phyloP scores from a whole-genome alignment of 345 rosid species.

The Lenwebbia sp. region DNA sequence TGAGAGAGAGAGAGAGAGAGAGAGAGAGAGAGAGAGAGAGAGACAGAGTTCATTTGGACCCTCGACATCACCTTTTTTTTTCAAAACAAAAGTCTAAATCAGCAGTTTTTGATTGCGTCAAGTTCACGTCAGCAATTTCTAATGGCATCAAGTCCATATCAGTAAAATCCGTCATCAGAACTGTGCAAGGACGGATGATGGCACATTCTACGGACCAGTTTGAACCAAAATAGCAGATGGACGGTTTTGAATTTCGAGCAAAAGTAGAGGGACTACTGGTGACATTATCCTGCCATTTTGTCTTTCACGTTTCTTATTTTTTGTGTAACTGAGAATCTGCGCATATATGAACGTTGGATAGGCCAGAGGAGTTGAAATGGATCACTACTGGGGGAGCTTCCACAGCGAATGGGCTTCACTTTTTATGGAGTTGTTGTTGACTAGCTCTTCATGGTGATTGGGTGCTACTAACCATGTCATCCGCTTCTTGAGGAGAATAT shows the following conservation, averaged over 20 bases:
- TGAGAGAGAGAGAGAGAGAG: not conserved
- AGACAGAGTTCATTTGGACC: not conserved
- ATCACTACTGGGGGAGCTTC: conserved; percentile 10
- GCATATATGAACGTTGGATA: conserved; percentile 14
- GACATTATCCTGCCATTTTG: not conserved
- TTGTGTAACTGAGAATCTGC: not conserved
- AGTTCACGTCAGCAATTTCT: too few species aligned
- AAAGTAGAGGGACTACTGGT: not conserved
- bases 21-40: not conserved
- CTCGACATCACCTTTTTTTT: not conserved
- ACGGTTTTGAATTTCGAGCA: not conserved
- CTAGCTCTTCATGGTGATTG: not conserved
- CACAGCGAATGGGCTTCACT: not conserved
- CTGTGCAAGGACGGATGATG: too few species aligned
- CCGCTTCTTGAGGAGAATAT: not conserved
- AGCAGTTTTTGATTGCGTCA: too few species aligned
- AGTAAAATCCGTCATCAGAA: too few species aligned
- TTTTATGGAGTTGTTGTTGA: not conserved
- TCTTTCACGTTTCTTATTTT: not conserved
- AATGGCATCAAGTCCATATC: too few species aligned
- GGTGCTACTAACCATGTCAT: not conserved
- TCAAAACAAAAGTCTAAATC: not conserved
- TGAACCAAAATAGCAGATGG: not conserved
- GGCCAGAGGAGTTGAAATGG: conserved; percentile 96
- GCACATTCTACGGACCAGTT: not conserved